Evolutionary conservation across 108 stramenopile genomes (phyloP).

Genomic region (Cyclotella sp.): DNA sequence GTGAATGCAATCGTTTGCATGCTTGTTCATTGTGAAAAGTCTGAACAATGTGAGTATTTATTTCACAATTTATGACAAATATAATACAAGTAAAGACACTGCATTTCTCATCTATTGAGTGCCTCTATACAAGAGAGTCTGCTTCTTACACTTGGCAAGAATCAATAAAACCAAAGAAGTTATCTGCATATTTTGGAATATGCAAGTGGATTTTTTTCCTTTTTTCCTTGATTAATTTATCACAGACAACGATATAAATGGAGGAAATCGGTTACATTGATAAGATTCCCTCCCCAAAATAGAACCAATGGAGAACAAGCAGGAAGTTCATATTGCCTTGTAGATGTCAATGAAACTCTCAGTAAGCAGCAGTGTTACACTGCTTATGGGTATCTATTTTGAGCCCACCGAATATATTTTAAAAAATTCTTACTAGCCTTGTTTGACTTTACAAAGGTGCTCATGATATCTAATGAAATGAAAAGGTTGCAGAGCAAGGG

Average conservation of each 20-base stretch:
- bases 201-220: slow-evolving; percentile 40
- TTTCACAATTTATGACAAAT: slow-evolving; percentile 46
- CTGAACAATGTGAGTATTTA: not conserved
- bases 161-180: slow-evolving; percentile 83
- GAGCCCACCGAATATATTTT: not conserved
- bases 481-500: slow-evolving; percentile 48
- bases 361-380: not conserved
- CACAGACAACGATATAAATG: slow-evolving; percentile 75
- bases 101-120: slow-evolving; percentile 80
- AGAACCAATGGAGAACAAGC: slow-evolving; percentile 23
- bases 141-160: slow-evolving; percentile 88
- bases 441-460: slow-evolving; percentile 39
- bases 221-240: slow-evolving; percentile 62
- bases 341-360: slow-evolving; percentile 77
- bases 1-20: not conserved
- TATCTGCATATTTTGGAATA: slow-evolving; percentile 69
- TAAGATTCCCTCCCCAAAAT: slow-evolving; percentile 64
- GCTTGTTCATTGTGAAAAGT: not conserved
- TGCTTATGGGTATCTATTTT: not conserved
- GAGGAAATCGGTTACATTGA: slow-evolving; percentile 88
- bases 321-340: slow-evolving; percentile 57
- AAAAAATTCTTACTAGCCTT: slow-evolving; percentile 31
- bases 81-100: slow-evolving; percentile 85
- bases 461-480: slow-evolving; percentile 73
- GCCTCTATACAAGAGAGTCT: slow-evolving; percentile 79